A percentile compares a stretch with the other conserved stretches of the same genome.
phyloP scores from a whole-genome alignment of 2,329 filamentous ascomycete species.

The Acrodontium crateriforme region DNA sequence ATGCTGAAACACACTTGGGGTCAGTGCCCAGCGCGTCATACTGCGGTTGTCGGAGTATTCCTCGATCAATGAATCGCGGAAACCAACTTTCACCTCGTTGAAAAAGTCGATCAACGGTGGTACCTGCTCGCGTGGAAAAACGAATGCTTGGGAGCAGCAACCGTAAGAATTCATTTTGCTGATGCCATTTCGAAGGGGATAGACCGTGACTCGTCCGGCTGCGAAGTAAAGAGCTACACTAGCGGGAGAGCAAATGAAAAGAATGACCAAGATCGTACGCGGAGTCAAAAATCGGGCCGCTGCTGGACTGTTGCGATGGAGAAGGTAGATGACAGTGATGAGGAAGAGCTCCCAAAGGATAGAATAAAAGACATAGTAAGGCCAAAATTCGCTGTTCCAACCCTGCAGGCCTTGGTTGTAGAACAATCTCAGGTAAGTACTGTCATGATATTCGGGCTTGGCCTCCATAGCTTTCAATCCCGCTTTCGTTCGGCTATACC shows the following conservation, averaged over 20 bases:
- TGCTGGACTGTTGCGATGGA: not conserved
- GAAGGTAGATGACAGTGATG: conserved; percentile 4
- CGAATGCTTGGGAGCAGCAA: conserved; percentile 32
- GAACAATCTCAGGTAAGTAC: conserved; percentile 34
- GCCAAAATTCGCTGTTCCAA: conserved; percentile 32
- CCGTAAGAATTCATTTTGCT: conserved; percentile 29
- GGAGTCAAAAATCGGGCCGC: not conserved
- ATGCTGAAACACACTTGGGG: conserved; percentile 32
- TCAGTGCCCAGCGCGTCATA: conserved; percentile 28
- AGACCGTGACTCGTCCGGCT: conserved; percentile 26
- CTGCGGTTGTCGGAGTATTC: conserved; percentile 27
- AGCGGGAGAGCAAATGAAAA: conserved; percentile 17
- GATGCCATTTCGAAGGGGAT: conserved; percentile 24
- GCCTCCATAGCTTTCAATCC: conserved; percentile 23
- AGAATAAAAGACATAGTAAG: conserved; percentile 24
- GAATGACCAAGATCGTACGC: conserved; percentile 7
- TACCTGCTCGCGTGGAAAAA: conserved; percentile 26
- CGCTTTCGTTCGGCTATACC: conserved; percentile 29
- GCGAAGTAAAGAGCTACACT: conserved; percentile 27
- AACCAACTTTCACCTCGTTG: conserved; percentile 18
- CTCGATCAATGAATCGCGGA: conserved; percentile 29
- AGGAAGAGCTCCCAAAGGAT: conserved; percentile 7
- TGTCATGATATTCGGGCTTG: conserved; percentile 12
- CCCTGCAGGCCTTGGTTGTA: conserved; percentile 33
- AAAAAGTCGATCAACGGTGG: conserved; percentile 19